Percentiles rank a stretch among this genome's conserved stretches.
Conservation (phyloP, 2,329 filamentous ascomycete genomes). For the Sclerotiophoma versabilis region DNA sequence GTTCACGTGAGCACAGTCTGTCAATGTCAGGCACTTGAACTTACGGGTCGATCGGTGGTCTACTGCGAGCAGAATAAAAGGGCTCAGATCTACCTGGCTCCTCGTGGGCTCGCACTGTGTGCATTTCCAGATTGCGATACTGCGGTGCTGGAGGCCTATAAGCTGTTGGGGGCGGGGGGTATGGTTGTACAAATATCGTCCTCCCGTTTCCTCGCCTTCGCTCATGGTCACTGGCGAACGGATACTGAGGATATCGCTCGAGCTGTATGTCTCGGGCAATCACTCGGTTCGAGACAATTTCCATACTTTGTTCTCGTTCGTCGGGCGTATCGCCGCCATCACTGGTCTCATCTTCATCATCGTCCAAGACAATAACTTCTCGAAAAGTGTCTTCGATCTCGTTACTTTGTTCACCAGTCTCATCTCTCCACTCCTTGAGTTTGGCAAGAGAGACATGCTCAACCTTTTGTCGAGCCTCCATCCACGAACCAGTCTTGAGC, state of each 20-base stretch:
- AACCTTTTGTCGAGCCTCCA: conserved; percentile 62
- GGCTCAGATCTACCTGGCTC: conserved; percentile 14
- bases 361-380: conserved; percentile 69
- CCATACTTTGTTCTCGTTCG: conserved; percentile 41
- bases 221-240: conserved; percentile 20
- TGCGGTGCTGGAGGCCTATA: conserved; percentile 15
- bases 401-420: conserved; percentile 58
- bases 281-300: conserved; percentile 43
- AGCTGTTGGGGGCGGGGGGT: conserved; percentile 19
- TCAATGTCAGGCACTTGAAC: conserved; percentile 6
- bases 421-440: conserved; percentile 68
- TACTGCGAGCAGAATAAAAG: conserved; percentile 17
- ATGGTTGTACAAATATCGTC: conserved; percentile 33
- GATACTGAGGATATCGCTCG: conserved; percentile 26
- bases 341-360: conserved; percentile 61
- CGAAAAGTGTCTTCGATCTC: conserved; percentile 68
- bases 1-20: conserved; percentile 19
- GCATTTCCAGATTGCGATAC: conserved; percentile 11
- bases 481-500: conserved; percentile 60
- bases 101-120: conserved; percentile 12
- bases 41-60: conserved; percentile 27
- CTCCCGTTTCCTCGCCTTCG: conserved; percentile 28
- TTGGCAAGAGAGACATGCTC: conserved; percentile 63
- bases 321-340: conserved; percentile 41
- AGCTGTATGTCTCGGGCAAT: conserved; percentile 43